Conservation (phyloP, 768 basidiomycete genomes). For the Auriscalpium microsporum region DNA sequence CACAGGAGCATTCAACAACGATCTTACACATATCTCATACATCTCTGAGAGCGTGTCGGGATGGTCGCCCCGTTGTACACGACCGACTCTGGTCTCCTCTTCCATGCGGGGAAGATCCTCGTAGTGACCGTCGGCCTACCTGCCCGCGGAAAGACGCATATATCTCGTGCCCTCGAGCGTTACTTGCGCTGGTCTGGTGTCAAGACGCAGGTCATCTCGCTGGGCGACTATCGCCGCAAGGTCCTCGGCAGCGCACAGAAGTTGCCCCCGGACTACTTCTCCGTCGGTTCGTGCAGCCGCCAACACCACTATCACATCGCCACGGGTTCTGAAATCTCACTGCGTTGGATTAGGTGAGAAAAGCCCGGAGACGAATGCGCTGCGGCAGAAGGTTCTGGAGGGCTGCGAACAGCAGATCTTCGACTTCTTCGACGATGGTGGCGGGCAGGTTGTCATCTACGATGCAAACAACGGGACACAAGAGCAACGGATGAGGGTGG, state of each 20-base stretch:
- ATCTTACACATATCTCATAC: background rate
- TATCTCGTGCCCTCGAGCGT: slow-evolving; percentile 91
- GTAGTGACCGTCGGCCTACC: slow-evolving; percentile 90
- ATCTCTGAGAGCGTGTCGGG: background rate
- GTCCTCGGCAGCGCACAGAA: slow-evolving; percentile 81
- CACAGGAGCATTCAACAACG: background rate
- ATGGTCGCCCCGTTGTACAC: slow-evolving; percentile 97
- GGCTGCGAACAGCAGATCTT: slow-evolving; percentile 87
- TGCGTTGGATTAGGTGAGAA: slow-evolving; percentile 48
- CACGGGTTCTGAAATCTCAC: background rate
- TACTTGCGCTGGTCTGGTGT: slow-evolving; percentile 98
- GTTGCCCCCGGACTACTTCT: slow-evolving; percentile 90
- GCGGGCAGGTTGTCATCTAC: slow-evolving; percentile 94
- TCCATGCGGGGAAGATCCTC: slow-evolving; percentile 92
- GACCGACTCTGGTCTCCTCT: slow-evolving; percentile 79
- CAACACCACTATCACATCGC: background rate
- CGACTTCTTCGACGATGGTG: slow-evolving; percentile 73
- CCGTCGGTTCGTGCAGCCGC: slow-evolving; percentile 45
- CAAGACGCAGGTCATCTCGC: slow-evolving; percentile 88
- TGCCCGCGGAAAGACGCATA: slow-evolving; percentile 94
- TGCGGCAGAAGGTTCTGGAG: slow-evolving; percentile 64
- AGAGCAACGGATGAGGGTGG: slow-evolving; percentile 56
- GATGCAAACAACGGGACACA: slow-evolving; percentile 92
- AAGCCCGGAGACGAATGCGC: slow-evolving; percentile 66
- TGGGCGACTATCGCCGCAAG: slow-evolving; percentile 92